phyloP scores from a whole-genome alignment of 805 yeast species.

The Sporopachydermia quercuum region DNA sequence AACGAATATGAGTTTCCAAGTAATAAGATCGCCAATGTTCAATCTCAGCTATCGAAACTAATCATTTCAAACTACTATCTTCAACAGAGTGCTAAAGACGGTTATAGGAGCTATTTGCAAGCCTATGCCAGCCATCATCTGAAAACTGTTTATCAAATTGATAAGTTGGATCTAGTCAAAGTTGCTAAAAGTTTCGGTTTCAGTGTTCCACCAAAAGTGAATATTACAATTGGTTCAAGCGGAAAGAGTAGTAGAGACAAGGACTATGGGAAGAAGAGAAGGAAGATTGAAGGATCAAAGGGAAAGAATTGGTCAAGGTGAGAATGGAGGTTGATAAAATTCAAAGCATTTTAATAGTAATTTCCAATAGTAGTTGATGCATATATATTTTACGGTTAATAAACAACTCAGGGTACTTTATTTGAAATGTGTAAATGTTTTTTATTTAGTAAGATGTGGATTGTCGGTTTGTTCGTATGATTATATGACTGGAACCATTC shows the following conservation, averaged over 20 bases:
- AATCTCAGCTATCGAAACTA: slow-evolving; percentile 80
- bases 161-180: slow-evolving; percentile 82
- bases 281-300: background rate
- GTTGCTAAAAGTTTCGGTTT: slow-evolving; percentile 95
- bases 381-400: too few species aligned
- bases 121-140: slow-evolving; percentile 95
- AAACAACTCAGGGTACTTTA: too few species aligned
- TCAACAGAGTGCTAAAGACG: slow-evolving; percentile 90
- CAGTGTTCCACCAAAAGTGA: slow-evolving; percentile 90
- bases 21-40: slow-evolving; percentile 91
- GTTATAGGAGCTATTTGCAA: slow-evolving; percentile 90
- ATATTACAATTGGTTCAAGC: slow-evolving; percentile 89
- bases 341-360: too few species aligned
- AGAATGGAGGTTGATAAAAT: too few species aligned
- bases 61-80: slow-evolving; percentile 87
- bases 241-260: slow-evolving; percentile 44
- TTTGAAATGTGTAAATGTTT: too few species aligned
- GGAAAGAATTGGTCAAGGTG: background rate
- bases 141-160: slow-evolving; percentile 93
- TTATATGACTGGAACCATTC: too few species aligned
- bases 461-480: too few species aligned
- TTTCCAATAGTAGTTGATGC: too few species aligned
- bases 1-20: slow-evolving; percentile 95
- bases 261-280: slow-evolving; percentile 27
- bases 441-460: too few species aligned